Base-by-base conservation (phyloP, 129 eudicot species). In the Tagetes erecta region DNA sequence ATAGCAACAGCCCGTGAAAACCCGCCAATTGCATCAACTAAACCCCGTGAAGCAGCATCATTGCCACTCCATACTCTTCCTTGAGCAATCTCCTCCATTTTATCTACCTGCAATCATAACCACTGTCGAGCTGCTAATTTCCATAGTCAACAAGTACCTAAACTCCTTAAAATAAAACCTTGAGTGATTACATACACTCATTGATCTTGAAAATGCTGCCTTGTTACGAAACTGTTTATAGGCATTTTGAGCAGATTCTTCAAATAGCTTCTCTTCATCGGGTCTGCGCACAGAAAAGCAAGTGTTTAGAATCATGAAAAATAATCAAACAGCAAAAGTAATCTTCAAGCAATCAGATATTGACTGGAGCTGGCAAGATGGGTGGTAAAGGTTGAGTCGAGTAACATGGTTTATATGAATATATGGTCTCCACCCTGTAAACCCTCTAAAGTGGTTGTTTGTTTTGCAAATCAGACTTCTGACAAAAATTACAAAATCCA, bases 11-110 rank as follows among this genome's bases (percentile, higher is more conserved):
- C 96, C 4, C 94, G 88, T 56, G 89, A 84, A 64, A 92, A 67
- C n/a, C 97, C 97, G 49, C 97, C 97, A 70, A 92, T 85, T 39
- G 97, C 94, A 89, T 92, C 97, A 67, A 89, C 96, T 77, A 92
- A 79, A 59, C 97, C 97, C 52, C 94, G 88, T 65, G 91, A 85
- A 78, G 88, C 91, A 36, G 97, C 96, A 80, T 92, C 91, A 9
- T 82, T 85, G 4, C 97, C 11, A 39, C 49, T 70, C 75, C 75
- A 70, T 38, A 70, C 75, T 52, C 75, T 70, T 0, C 75, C 75
- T 70, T 70, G 75, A 70, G 64, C 75, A 70, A 70, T 51, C 75
- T 70, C 75, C 64, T 70, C 75, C 75, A 51, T 70, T 10, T 70
- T 52, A 6, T 70, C 64, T 8, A 51, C 75, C 64, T 70, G 75